These are phyloP conservation scores for Solanum chilense DNA, from an alignment of 257 asterid species.

Conservation along the genomic window DNA sequence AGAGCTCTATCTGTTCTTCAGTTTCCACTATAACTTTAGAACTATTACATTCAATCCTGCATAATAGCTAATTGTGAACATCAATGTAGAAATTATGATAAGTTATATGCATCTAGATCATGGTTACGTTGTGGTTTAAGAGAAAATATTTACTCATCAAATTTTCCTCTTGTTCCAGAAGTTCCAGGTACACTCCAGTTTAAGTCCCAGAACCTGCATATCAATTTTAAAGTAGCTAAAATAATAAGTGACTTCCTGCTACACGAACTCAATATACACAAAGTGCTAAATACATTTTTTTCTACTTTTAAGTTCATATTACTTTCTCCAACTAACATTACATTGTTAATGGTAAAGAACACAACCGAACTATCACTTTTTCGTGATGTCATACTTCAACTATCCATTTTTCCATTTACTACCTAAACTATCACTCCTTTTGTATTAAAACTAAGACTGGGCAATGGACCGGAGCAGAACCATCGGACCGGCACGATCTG, in stretches of 20 bases:
- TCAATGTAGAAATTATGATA: not conserved
- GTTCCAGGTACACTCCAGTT: slow-evolving; percentile 35
- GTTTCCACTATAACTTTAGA: slow-evolving; percentile 37
- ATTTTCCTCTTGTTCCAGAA: slow-evolving; percentile 35
- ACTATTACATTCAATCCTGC: slow-evolving; percentile 55
- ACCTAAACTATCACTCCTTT: not conserved
- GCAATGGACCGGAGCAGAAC: too few relatives aligned
- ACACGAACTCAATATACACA: not conserved
- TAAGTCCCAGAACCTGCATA: slow-evolving; percentile 34
- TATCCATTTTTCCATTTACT: not conserved
- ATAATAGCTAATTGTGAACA: not conserved
- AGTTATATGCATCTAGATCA: not conserved
- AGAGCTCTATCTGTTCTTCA: slow-evolving; percentile 69
- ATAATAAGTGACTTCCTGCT: not conserved
- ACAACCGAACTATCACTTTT: not conserved
- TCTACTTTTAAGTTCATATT: not conserved
- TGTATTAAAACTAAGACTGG: not conserved
- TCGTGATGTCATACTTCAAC: not conserved
- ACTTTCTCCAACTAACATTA: not conserved
- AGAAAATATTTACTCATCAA: slow-evolving; percentile 18
- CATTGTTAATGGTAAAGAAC: not conserved
- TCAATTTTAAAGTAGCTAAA: not conserved
- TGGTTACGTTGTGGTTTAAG: not conserved
- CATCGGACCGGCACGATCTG: too few relatives aligned
- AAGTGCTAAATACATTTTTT: not conserved